A percentile compares a stretch with the other conserved stretches of the same genome.
Evolutionary conservation across 139 green algal genomes (phyloP).

Genomic region (Bryopsis sp.): DNA sequence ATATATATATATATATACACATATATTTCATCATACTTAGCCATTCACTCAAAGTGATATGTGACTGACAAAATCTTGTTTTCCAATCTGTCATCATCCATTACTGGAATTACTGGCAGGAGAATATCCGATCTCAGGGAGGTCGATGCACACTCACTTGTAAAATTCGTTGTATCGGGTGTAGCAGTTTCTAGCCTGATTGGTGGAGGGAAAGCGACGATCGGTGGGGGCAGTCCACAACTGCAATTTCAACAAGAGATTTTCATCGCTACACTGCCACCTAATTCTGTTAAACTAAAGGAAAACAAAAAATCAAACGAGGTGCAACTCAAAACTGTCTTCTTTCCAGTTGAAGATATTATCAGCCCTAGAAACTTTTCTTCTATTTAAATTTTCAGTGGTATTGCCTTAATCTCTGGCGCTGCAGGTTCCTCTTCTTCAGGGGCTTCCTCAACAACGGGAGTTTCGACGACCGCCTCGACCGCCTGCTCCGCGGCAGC

Average conservation of each 20-base stretch:
- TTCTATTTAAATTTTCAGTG: not conserved
- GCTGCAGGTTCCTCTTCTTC: not conserved
- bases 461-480: not conserved
- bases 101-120: no score
- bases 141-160: conserved; percentile 36
- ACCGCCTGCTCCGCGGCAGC: not conserved
- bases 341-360: not conserved
- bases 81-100: no score
- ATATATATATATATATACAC: no score
- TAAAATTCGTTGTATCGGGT: conserved; percentile 78
- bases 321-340: not conserved
- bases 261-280: no score
- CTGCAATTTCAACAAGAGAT: no score
- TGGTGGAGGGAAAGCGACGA: conserved; percentile 59
- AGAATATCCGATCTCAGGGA: not conserved
- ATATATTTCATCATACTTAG: no score
- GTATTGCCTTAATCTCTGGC: not conserved
- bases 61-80: no score
- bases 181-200: conserved; percentile 70
- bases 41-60: no score
- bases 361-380: conserved; percentile 5
- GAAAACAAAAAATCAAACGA: not conserved
- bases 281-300: no score
- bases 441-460: not conserved
- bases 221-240: conserved; percentile 40